Base-by-base conservation (phyloP, 2,329 filamentous ascomycete genomes). In the Magnaporthiopsis incrustans region DNA sequence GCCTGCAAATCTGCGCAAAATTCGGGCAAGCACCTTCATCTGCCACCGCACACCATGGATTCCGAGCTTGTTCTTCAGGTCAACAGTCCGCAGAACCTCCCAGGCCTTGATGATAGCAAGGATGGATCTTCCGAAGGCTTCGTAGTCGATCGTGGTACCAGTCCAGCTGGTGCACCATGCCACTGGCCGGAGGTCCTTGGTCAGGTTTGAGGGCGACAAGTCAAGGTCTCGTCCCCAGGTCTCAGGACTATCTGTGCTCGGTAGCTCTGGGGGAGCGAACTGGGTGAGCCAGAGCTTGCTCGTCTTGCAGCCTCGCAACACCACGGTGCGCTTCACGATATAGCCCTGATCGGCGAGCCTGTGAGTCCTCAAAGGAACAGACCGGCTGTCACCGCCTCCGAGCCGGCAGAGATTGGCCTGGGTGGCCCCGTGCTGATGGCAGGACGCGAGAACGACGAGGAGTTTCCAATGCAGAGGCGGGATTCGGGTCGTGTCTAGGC, bases 321-420 rank as follows among this genome's bases (percentile, higher is more conserved):
- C 79, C 1, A 84, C 81, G 4, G 84, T 83, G 57, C 85, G 79
- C 72, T 88, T 88, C 62, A 81, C 81, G 60, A 86, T 83, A 67
- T 88, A 88, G 22, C 85, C 85, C 69, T 87, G 87, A 67, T 79
- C 78, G 5, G 82, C 79, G 1, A 88, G 76, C 3, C 80, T 78
- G 67, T 87, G 84, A 0, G 85, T 88, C 44, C 85, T 77, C 65
- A 83, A 85, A 3, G 85, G 85, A 1, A 88, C 79, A 1, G 85
- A 87, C 62, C 85, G 81, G 70, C 88, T 88, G 72, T 88, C 85
- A 70, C 88, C 85, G 27, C 81, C 79, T 15, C 84, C 83, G 0
- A 85, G 74, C 26, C 80, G 79, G 22, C 82, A 81, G 30, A 88
- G 76, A 65, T 87, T 84, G 57, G 82, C 83, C 72, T 88, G 85